These are phyloP conservation scores for Pichia sp. DNA, from an alignment of 1,139 yeast species.

Conservation along the genomic window DNA sequence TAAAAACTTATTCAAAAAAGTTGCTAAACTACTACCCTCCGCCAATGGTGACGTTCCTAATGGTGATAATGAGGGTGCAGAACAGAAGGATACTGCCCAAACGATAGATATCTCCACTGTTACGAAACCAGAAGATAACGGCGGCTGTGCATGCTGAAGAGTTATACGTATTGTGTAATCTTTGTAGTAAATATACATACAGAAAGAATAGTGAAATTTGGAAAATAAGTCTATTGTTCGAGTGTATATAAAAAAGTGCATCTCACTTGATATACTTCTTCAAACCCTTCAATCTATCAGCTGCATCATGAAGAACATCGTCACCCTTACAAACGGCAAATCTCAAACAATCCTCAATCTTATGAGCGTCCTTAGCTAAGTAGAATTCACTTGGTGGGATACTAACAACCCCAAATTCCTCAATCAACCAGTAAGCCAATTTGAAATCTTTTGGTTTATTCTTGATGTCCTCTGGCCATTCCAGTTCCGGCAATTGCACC, in stretches of 20 bases:
- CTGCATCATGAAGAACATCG: conserved; percentile 71
- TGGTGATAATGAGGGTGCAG: conserved; percentile 14
- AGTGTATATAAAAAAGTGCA: too few relatives aligned
- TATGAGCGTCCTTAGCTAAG: conserved; percentile 10
- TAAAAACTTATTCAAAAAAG: conserved; percentile 77
- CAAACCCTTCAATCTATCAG: conserved; percentile 59
- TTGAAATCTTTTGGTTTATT: conserved; percentile 78
- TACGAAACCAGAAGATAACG: conserved; percentile 14
- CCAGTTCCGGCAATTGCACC: conserved; percentile 65
- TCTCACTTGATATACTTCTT: too few relatives aligned
- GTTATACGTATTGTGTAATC: too few relatives aligned
- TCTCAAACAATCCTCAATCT: conserved; percentile 53
- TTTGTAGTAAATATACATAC: too few relatives aligned
- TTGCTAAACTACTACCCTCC: conserved; percentile 88
- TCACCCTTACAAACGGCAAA: conserved; percentile 97
- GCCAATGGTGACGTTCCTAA: conserved; percentile 27
- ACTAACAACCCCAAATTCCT: conserved; percentile 88
- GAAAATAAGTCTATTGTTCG: too few relatives aligned
- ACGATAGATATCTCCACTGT: conserved; percentile 28
- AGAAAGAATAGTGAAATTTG: too few relatives aligned
- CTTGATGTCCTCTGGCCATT: conserved; percentile 55
- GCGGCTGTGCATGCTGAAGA: conserved; percentile 25
- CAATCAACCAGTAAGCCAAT: conserved; percentile 86
- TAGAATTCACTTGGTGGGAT: conserved; percentile 96
- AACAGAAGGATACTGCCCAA: conserved; percentile 16